These are phyloP conservation scores for Spiraea crenata DNA, from an alignment of 331 rosid genomes.

Conservation along the genomic window DNA sequence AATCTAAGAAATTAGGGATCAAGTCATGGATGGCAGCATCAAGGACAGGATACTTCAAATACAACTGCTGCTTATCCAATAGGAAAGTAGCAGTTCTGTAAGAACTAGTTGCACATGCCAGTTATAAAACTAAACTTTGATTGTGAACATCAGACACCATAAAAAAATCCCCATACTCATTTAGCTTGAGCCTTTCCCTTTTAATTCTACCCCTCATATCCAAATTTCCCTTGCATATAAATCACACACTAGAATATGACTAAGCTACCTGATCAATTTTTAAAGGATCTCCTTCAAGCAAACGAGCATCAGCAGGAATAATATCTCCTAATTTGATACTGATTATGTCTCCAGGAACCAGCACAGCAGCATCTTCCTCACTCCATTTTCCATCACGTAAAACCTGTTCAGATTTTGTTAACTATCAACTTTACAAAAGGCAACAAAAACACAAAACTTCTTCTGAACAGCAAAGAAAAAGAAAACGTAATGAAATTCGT, in stretches of 20 bases:
- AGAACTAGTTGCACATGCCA: neutral
- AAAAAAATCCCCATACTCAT: neutral
- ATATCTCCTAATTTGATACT: slow-evolving; percentile 38
- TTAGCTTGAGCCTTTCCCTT: neutral
- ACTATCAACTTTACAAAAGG: neutral
- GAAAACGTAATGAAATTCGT: neutral
- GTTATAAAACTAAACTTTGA: neutral
- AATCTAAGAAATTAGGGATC: neutral
- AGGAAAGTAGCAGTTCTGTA: neutral
- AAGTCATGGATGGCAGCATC: neutral
- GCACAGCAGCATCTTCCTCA: slow-evolving; percentile 36
- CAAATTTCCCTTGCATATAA: neutral
- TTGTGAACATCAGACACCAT: neutral
- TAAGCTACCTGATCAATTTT: slow-evolving; percentile 29
- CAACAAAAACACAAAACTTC: neutral
- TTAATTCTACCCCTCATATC: neutral
- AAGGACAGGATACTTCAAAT: neutral
- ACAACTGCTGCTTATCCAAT: neutral
- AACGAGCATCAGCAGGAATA: slow-evolving; percentile 38
- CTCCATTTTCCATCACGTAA: slow-evolving; percentile 35
- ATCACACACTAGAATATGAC: neutral
- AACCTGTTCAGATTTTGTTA: slow-evolving; percentile 12
- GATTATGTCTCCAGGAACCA: slow-evolving; percentile 37
- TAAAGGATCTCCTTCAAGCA: slow-evolving; percentile 35
- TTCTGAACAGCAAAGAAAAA: neutral